These are phyloP conservation scores for Debaryomyces nepalensis DNA, from an alignment of 1,139 yeast species.

Conservation along the genomic window DNA sequence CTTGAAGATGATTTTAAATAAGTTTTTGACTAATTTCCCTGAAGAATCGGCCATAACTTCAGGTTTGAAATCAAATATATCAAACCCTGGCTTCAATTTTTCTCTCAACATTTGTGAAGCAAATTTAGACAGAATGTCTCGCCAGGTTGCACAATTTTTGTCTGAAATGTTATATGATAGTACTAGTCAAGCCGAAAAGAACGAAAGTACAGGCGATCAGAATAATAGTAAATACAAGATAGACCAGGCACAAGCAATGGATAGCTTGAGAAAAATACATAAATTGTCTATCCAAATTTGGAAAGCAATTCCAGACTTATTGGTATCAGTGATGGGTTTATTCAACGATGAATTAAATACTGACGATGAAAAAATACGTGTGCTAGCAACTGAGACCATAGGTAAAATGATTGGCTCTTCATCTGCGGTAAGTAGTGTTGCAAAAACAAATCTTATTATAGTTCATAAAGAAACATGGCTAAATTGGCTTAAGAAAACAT, in stretches of 20 bases:
- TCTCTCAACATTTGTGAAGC: conserved; percentile 71
- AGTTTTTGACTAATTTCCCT: conserved; percentile 36
- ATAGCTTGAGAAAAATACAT: conserved; percentile 63
- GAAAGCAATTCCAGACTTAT: conserved; percentile 76
- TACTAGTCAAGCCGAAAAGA: conserved; percentile 32
- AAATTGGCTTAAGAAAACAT: conserved; percentile 72
- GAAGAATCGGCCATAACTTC: conserved; percentile 20
- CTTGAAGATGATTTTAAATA: conserved; percentile 63
- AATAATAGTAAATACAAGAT: conserved; percentile 16
- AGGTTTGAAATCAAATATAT: conserved; percentile 27
- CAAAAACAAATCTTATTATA: conserved; percentile 61
- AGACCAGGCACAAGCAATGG: conserved; percentile 33
- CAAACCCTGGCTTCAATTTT: conserved; percentile 66
- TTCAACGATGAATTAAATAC: conserved; percentile 81
- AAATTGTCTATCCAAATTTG: conserved; percentile 69
- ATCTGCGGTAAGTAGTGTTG: conserved; percentile 19
- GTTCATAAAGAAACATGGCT: conserved; percentile 66
- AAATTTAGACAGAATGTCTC: conserved; percentile 75
- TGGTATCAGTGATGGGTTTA: conserved; percentile 76
- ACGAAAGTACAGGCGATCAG: conserved; percentile 16
- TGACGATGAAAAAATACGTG: conserved; percentile 65
- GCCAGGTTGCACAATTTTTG: conserved; percentile 79
- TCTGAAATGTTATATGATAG: conserved; percentile 72
- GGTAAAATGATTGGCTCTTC: conserved; percentile 64
- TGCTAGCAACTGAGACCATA: conserved; percentile 72